These are phyloP conservation scores for Trypanosoma cruzi DNA, from an alignment of 208 protist species.

Conservation along the genomic window DNA sequence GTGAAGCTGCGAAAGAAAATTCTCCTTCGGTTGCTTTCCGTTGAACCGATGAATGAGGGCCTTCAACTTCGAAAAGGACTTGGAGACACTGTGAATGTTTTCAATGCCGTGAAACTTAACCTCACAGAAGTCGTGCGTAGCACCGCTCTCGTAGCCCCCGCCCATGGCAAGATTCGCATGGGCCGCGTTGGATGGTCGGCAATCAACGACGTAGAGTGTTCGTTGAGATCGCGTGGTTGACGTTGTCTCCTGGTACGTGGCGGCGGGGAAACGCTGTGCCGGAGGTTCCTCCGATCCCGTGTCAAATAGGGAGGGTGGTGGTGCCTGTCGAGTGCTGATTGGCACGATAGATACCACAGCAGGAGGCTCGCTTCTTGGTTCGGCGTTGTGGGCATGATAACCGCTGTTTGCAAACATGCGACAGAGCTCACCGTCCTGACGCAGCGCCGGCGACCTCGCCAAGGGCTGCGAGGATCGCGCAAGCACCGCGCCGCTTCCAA, in stretches of 20 bases:
- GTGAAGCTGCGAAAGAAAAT: conserved; percentile 53
- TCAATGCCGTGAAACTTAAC: conserved; percentile 86
- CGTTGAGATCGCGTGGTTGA: background rate
- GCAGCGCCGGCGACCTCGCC: conserved; percentile 31
- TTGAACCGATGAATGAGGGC: conserved; percentile 49
- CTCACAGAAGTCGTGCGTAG: conserved; percentile 70
- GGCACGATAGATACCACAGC: background rate
- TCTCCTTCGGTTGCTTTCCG: conserved; percentile 49
- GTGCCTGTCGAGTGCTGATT: background rate
- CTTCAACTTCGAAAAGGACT: conserved; percentile 71
- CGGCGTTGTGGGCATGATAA: conserved; percentile 28
- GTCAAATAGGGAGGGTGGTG: conserved; percentile 35
- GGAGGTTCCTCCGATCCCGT: conserved; percentile 3
- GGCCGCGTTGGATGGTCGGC: conserved; percentile 63
- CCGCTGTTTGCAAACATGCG: conserved; percentile 46
- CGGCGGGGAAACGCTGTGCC: background rate
- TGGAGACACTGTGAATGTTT: conserved; percentile 85
- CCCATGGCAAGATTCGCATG: conserved; percentile 68
- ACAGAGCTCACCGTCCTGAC: conserved; percentile 60
- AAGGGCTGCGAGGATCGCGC: conserved; percentile 89
- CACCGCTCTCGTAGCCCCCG: conserved; percentile 83
- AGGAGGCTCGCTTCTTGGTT: conserved; percentile 12
- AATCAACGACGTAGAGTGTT: conserved; percentile 75
- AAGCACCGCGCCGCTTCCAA: conserved; percentile 58
- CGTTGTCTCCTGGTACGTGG: conserved; percentile 6